phyloP scores from a whole-genome alignment of 139 green algal genomes.

The Chlamydomonas schloesseri region DNA sequence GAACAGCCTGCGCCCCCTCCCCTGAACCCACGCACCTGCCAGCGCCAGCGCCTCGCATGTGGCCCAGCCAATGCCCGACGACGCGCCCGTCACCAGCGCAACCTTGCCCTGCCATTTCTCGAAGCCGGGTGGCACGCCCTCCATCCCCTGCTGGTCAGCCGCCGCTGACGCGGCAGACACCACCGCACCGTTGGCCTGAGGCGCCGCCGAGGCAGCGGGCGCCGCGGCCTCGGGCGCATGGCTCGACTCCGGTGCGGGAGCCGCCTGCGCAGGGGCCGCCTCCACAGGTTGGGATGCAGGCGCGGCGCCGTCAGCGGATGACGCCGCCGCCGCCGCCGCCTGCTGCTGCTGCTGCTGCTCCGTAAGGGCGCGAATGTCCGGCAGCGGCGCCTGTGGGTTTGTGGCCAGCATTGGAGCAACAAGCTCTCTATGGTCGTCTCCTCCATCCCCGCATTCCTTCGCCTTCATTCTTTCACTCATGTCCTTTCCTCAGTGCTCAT shows the following conservation, averaged over 20 bases:
- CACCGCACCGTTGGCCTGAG: background rate
- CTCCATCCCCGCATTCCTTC: too few species aligned
- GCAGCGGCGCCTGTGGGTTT: constrained; percentile 56
- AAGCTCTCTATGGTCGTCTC: too few species aligned
- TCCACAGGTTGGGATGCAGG: background rate
- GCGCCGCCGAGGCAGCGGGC: background rate
- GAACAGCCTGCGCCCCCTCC: too few species aligned
- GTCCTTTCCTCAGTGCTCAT: too few species aligned
- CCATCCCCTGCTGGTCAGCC: background rate
- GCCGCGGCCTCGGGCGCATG: background rate
- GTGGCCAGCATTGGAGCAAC: too few species aligned
- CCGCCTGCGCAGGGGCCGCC: background rate
- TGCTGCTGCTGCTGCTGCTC: constrained; percentile 14
- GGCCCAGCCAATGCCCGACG: constrained; percentile 81
- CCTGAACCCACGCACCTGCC: constrained; percentile 42
- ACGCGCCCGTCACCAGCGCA: constrained; percentile 85
- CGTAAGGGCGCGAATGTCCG: constrained; percentile 41
- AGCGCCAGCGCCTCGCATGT: constrained; percentile 69
- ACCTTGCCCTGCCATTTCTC: constrained; percentile 76
- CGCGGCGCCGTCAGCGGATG: too few species aligned
- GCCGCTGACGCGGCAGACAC: background rate
- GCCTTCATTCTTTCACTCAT: too few species aligned
- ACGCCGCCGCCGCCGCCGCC: too few species aligned
- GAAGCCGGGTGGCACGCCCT: constrained; percentile 37
- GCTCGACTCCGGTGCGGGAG: background rate